Evolutionary conservation across 2,329 filamentous ascomycete species (phyloP).

Genomic region (Fusarium udum): DNA sequence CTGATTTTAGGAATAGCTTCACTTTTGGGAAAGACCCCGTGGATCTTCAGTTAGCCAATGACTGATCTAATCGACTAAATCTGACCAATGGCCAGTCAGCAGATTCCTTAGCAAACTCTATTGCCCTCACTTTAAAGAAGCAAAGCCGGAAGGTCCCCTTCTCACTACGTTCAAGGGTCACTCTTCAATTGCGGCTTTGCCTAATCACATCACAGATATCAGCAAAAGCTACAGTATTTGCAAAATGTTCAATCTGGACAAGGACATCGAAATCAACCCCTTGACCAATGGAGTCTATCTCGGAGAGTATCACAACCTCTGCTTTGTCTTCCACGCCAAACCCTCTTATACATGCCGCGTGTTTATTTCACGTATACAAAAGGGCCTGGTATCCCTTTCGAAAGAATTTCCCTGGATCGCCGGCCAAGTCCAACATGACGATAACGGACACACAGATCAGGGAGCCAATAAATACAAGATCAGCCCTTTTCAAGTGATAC

Average conservation of each 20-base stretch:
- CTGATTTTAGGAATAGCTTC: not conserved
- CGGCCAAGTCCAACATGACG: not conserved
- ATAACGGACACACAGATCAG: too few species aligned
- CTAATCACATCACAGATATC: not conserved
- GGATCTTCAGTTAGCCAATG: not conserved
- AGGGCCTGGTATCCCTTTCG: not conserved
- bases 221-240: not conserved
- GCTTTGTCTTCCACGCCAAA: not conserved
- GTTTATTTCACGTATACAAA: not conserved
- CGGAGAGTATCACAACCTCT: not conserved
- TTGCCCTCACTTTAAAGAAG: not conserved
- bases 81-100: not conserved
- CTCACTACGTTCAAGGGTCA: too few species aligned
- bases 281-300: not conserved
- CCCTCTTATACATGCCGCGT: rapidly evolving
- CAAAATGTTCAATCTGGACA: not conserved
- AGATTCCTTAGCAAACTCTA: not conserved
- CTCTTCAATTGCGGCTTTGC: too few species aligned
- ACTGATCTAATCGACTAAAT: not conserved
- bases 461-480: not conserved
- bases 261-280: not conserved
- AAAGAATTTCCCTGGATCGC: not conserved
- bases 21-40: not conserved
- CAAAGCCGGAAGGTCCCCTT: not conserved
- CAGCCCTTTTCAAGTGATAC: not conserved